Evolutionary conservation across 176 grass and related monocot genomes (phyloP), one percentile per base, ranked within the genome.

Genomic region (Bonia amplexicaulis): DNA sequence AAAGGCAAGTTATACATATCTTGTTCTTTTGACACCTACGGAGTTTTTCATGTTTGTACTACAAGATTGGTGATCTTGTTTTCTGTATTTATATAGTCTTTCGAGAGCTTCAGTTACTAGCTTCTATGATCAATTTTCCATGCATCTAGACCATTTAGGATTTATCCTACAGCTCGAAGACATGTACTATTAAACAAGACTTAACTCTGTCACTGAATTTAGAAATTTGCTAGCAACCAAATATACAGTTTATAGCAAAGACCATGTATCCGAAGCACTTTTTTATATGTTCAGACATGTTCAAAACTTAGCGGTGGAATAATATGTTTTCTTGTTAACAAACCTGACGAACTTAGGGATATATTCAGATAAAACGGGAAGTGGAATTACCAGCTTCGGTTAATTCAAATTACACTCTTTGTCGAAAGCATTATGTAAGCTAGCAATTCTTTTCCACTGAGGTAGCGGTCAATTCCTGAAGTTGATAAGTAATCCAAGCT

Each of bases 1-100:
- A 89, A 85, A n/a, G 35, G 33, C 83, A 85, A 82, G 33, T 65
- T 77, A 82, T 52, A 31, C 27, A 69, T 70, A 26, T 47, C 51
- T 46, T 66, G 7, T 75, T n/a, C 19, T 19, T 62, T 48, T 72
- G 33, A 35, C 23, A 51, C 35, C 19, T 46, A 15, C 16, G 8
- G 27, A 42, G 63, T 80, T 74, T 76, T n/a, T 42, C 19, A 52
- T 19, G 62, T 49, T 52, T 66, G 44, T 54, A 46, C 44, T 69
- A 69, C 29, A 37, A 35, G 64, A 67, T 67, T 49, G 15, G 13
- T 35, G 45, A 73, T 51, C 45, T 29, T 16, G 13, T 49, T 46
- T 46, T 48, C 22, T 65, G 31, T 39, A 26, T 47, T n/a, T 37
- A 5, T 37, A 5, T 9, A 5, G 11, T 62, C 4, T 82, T n/a